Conservation (phyloP, 306 rosid species). For the Arachis hypogaea region DNA sequence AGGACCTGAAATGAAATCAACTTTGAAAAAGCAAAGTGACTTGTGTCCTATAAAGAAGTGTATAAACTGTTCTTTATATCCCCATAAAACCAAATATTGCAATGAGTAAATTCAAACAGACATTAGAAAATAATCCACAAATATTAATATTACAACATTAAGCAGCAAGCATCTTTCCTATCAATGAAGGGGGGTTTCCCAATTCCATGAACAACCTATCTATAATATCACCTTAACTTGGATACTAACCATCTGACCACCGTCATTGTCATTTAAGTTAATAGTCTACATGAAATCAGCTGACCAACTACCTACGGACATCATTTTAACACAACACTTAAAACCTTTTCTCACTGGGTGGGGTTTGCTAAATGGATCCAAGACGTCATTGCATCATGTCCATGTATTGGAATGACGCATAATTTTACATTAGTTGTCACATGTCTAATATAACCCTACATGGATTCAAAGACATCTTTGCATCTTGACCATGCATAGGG, state of each 20-base stretch:
- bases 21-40: not conserved
- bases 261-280: not conserved
- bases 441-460: too few species aligned
- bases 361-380: too few species aligned
- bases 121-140: conserved; percentile 18
- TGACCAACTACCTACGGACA: not conserved
- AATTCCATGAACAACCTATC: not conserved
- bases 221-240: conserved; percentile 17
- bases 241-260: not conserved
- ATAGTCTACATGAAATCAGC: not conserved
- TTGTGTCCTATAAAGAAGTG: not conserved
- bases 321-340: too few species aligned
- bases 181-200: not conserved
- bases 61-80: not conserved
- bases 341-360: too few species aligned
- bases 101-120: not conserved
- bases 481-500: too few species aligned
- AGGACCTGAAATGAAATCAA: not conserved
- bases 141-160: not conserved
- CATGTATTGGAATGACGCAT: too few species aligned
- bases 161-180: conserved; percentile 6
- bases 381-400: too few species aligned
- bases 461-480: too few species aligned
- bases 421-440: too few species aligned
- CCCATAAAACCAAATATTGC: conserved; percentile 6